Conservation (phyloP, 768 basidiomycete genomes). For the Pilatotrama ljubarskyi region DNA sequence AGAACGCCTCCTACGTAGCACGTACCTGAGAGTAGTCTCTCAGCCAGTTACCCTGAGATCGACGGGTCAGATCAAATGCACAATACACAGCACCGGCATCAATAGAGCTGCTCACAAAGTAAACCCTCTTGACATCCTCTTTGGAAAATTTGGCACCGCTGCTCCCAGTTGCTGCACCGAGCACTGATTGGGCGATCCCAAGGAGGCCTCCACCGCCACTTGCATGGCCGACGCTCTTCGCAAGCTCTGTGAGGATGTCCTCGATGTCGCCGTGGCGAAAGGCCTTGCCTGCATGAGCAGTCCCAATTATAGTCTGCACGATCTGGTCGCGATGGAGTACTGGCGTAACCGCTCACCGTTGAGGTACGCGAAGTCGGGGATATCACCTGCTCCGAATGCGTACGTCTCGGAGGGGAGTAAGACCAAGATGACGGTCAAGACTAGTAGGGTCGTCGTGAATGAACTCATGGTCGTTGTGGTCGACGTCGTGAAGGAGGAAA, state of each 20-base stretch:
- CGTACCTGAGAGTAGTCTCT: constrained; percentile 65
- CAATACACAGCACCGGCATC: background rate
- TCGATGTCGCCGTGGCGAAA: constrained; percentile 80
- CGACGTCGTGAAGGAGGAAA: constrained; percentile 11
- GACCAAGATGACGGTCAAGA: constrained; percentile 32
- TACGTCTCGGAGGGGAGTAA: constrained; percentile 46
- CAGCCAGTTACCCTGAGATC: constrained; percentile 61
- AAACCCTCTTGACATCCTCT: constrained; percentile 67
- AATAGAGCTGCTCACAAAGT: constrained; percentile 45
- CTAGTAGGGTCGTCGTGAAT: constrained; percentile 24
- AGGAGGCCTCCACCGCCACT: constrained; percentile 49
- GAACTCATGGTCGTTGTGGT: constrained; percentile 24
- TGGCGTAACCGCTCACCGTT: constrained; percentile 43
- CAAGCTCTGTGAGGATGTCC: constrained; percentile 59
- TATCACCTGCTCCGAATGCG: constrained; percentile 67
- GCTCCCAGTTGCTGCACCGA: constrained; percentile 45
- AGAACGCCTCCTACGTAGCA: background rate
- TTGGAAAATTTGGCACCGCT: constrained; percentile 59
- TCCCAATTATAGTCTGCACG: constrained; percentile 2
- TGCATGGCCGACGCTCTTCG: constrained; percentile 52
- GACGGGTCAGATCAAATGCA: background rate
- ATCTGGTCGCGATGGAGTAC: background rate
- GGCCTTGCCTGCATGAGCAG: constrained; percentile 52
- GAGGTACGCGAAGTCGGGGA: constrained; percentile 70
- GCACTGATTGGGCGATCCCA: constrained; percentile 48